These are phyloP conservation scores for Debaryomycetaceae sp. DNA, from an alignment of 1,139 yeast genomes.

Conservation along the genomic window DNA sequence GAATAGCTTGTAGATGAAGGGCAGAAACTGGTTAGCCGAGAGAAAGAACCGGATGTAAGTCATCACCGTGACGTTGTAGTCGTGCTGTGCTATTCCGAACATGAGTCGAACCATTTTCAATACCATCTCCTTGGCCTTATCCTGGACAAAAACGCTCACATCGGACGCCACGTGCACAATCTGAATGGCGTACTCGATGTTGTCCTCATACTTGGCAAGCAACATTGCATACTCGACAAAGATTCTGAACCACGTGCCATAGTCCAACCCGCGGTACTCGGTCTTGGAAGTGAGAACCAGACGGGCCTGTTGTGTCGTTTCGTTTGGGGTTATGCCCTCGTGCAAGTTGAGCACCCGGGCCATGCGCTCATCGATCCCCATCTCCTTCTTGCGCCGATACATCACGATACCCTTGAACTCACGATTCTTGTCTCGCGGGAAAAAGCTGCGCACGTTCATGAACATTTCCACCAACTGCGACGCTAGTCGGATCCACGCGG, in stretches of 20 bases:
- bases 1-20: constrained; percentile 63
- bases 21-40: constrained; percentile 69
- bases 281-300: constrained; percentile 40
- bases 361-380: constrained; percentile 68
- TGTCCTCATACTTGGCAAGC: constrained; percentile 57
- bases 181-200: constrained; percentile 60
- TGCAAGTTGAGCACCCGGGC: constrained; percentile 63
- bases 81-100: constrained; percentile 55
- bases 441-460: constrained; percentile 70
- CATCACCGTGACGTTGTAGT: constrained; percentile 41
- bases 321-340: constrained; percentile 54
- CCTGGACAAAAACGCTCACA: constrained; percentile 71
- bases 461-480: constrained; percentile 80
- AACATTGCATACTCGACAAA: constrained; percentile 75
- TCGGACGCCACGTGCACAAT: constrained; percentile 70
- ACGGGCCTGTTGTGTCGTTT: constrained; percentile 20
- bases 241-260: constrained; percentile 79
- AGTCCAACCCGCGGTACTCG: constrained; percentile 70
- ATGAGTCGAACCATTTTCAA: constrained; percentile 64
- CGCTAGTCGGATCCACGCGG: constrained; percentile 82
- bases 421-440: constrained; percentile 68
- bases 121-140: constrained; percentile 48
- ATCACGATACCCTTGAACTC: constrained; percentile 65
- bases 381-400: constrained; percentile 54
- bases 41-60: constrained; percentile 59